Evolutionary conservation across 306 rosid genomes (phyloP), one percentile per base, ranked within the genome.

Genomic region (Prinsepia uniflora): DNA sequence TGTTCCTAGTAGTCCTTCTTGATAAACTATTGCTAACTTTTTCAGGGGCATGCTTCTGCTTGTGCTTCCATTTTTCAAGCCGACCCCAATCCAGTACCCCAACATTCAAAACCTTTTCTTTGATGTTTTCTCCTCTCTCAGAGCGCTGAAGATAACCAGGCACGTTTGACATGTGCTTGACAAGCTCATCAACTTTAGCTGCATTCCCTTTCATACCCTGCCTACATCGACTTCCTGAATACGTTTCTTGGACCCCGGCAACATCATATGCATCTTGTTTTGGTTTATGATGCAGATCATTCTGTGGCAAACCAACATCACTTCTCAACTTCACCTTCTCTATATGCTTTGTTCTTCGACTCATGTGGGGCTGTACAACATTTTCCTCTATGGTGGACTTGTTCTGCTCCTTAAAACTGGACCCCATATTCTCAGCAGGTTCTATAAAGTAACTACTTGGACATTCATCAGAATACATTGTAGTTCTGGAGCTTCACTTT

Each of bases 61-160:
- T 78, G 82, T 70, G 80, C 70, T 86, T 90, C 98, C 98, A 90
- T 57, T 89, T 86, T 57, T 94, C 97, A 10, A 94, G 90, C 41
- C 53, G 84, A 46, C 85, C 61, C 97, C 98, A 94, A 80, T 94
- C 96, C 52, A 94, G 88, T 77, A 94, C 98, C 58, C 98, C 98
- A 52, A 94, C 75, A 87, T 86, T 94, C 67, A 94, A 89, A 76
- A 84, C 88, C 80, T 90, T 87, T 40, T 79, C 95, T 76, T 81
- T 88, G 43, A 77, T 64, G 56, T 70, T 84, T 74, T 80, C 84
- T 63, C 78, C 82, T 76, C 72, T 78, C 72, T 84, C 90, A 42
- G 87, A 47, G 69, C 77, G 82, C 75, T 76, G 89, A 67, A 94
- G 97, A 83, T 81, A 94, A 39, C 72, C 80, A 12, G 98, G 98